Conservation (phyloP, 176 grass and related monocot species). For the Cymbopogon citratus region DNA sequence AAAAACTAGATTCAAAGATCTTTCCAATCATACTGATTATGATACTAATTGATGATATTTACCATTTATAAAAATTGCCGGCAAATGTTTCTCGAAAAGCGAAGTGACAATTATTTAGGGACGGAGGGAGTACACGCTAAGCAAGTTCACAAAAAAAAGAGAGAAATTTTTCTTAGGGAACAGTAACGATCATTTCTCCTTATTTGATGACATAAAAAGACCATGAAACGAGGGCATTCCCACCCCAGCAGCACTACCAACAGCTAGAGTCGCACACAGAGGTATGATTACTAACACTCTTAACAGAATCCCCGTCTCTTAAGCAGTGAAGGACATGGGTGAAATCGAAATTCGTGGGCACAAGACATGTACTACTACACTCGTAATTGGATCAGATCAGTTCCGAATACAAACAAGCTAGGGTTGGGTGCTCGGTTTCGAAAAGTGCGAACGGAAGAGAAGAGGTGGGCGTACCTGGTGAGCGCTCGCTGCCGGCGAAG, state of each 20-base stretch:
- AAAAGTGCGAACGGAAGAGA: not conserved
- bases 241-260: not conserved
- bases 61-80: too few species aligned
- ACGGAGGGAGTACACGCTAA: too few species aligned
- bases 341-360: not conserved
- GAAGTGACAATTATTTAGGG: too few species aligned
- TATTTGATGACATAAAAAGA: too few species aligned
- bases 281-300: not conserved
- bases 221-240: not conserved
- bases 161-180: too few species aligned
- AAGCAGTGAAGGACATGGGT: not conserved
- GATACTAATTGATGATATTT: too few species aligned
- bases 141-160: too few species aligned
- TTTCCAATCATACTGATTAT: too few species aligned
- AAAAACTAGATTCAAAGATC: too few species aligned
- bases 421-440: not conserved
- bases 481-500: not conserved
- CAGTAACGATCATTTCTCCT: too few species aligned
- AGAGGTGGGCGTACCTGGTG: not conserved
- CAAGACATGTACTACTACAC: not conserved
- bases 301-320: not conserved
- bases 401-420: not conserved
- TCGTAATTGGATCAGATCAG: not conserved
- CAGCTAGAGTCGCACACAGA: not conserved
- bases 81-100: too few species aligned